These are phyloP conservation scores for Microbotryum violaceum DNA, from an alignment of 1,284 basidiomycete species.

Conservation along the genomic window DNA sequence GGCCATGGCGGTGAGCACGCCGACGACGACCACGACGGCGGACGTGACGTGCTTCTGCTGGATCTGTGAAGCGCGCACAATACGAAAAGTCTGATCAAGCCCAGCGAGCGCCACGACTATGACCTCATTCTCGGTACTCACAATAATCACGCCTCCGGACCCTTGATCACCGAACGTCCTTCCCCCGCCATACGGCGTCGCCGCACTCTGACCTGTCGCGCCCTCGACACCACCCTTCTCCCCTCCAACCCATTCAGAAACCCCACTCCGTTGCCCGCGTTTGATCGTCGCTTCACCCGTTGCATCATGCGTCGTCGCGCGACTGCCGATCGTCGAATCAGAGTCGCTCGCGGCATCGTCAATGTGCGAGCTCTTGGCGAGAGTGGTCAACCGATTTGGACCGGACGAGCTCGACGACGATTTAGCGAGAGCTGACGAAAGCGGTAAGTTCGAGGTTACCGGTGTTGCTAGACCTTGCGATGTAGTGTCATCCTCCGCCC, in stretches of 20 bases:
- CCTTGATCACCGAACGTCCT: background rate
- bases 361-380: background rate
- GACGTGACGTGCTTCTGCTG: constrained; percentile 27
- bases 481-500: constrained; percentile 29
- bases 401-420: background rate
- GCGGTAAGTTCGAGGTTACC: constrained; percentile 8
- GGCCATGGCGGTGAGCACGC: constrained; percentile 38
- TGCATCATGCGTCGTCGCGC: background rate
- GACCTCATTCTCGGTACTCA: constrained; percentile 9
- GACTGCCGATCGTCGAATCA: constrained; percentile 22
- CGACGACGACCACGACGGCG: constrained; percentile 37
- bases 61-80: background rate
- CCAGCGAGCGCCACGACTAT: background rate
- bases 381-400: background rate
- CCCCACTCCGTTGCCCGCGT: background rate
- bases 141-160: constrained; percentile 1
- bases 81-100: background rate
- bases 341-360: constrained; percentile 16
- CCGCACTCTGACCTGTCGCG: background rate
- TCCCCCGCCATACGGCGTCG: background rate
- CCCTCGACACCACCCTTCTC: background rate
- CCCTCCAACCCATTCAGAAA: background rate
- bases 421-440: background rate
- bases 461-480: constrained; percentile 1
- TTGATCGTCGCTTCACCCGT: background rate